Conservation (phyloP, 2,329 filamentous ascomycete species). For the Sporothrix luriei region DNA sequence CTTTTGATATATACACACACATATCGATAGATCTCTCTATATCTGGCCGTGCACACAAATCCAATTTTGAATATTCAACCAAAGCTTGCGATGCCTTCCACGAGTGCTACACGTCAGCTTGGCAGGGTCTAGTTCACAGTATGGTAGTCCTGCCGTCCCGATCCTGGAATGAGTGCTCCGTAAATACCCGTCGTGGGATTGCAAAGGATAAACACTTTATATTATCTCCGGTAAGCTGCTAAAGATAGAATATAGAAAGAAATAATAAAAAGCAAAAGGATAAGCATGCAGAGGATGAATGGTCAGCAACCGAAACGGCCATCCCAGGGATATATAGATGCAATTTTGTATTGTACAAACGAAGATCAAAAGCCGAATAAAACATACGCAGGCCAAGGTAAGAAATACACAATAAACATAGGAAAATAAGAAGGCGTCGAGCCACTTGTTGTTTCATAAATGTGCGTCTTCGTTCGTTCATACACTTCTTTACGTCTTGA, state of each 20-base stretch:
- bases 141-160: not conserved
- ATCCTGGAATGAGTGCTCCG: not conserved
- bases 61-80: not conserved
- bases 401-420: not conserved
- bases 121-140: not conserved
- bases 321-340: slow-evolving; percentile 24
- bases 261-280: not conserved
- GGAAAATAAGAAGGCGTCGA: slow-evolving; percentile 1
- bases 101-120: not conserved
- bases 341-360: slow-evolving; percentile 19
- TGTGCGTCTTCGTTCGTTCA: not conserved
- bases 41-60: slow-evolving; percentile 5
- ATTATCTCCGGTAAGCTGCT: not conserved
- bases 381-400: not conserved
- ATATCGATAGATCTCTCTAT: slow-evolving; percentile 11
- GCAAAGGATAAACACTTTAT: not conserved
- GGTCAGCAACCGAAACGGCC: slow-evolving; percentile 14
- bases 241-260: slow-evolving; percentile 4
- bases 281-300: not conserved
- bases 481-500: not conserved
- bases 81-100: not conserved
- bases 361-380: not conserved
- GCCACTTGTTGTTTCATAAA: not conserved
- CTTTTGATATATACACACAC: not conserved
- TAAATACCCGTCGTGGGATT: not conserved